Evolutionary conservation across 768 basidiomycete species (phyloP).

Genomic region (Boletus coccyginus): DNA sequence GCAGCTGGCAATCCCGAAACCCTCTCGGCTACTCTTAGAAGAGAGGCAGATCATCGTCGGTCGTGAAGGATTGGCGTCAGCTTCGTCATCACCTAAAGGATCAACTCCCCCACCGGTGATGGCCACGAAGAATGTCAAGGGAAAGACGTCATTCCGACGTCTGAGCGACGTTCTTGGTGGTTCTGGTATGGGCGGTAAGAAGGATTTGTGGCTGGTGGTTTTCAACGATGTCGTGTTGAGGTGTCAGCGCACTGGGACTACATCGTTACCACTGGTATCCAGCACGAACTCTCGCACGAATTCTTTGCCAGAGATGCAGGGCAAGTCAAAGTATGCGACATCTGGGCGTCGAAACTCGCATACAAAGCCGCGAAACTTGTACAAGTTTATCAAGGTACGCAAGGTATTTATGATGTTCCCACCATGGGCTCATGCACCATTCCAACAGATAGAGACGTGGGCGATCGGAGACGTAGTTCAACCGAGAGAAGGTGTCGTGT

Average conservation of each 20-base stretch:
- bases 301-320: conserved; percentile 80
- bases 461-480: conserved; percentile 74
- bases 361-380: conserved; percentile 85
- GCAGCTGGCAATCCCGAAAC: conserved; percentile 88
- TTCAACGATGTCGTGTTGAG: conserved; percentile 96
- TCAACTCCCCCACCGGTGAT: conserved; percentile 37
- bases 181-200: conserved; percentile 60
- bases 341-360: conserved; percentile 73
- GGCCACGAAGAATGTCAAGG: conserved; percentile 58
- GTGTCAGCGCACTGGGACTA: conserved; percentile 88
- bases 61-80: conserved; percentile 21
- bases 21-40: conserved; percentile 81
- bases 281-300: conserved; percentile 65
- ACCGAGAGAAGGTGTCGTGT: conserved; percentile 75
- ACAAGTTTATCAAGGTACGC: conserved; percentile 85
- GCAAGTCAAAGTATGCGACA: conserved; percentile 81
- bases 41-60: conserved; percentile 59
- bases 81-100: conserved; percentile 20
- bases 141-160: conserved; percentile 85
- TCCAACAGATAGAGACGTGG: conserved; percentile 83
- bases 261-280: conserved; percentile 74
- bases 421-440: conserved; percentile 3
- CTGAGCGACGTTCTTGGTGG: conserved; percentile 83
- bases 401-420: neutral
- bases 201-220: conserved; percentile 90